phyloP scores from a whole-genome alignment of 108 stramenopile species.

The Aurantiochytrium sp. region DNA sequence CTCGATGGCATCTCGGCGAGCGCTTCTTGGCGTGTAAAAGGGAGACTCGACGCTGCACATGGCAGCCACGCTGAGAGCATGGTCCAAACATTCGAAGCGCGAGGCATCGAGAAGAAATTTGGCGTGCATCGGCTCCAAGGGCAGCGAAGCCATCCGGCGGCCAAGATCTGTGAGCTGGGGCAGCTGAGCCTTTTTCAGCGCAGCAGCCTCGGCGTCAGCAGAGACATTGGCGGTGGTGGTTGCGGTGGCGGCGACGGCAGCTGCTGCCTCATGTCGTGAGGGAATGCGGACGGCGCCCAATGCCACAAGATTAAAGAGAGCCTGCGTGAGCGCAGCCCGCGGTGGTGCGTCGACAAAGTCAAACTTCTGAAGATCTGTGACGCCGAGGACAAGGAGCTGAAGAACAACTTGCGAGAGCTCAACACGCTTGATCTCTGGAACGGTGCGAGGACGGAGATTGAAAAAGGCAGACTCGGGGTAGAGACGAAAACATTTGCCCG shows the following conservation, averaged over 20 bases:
- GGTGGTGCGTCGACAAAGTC: slow-evolving; percentile 67
- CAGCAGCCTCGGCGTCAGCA: too few species aligned
- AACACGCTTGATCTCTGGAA: slow-evolving; percentile 80
- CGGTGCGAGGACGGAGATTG: slow-evolving; percentile 44
- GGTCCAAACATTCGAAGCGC: not conserved
- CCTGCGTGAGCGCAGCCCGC: slow-evolving; percentile 35
- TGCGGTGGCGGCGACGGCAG: not conserved
- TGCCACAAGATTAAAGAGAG: slow-evolving; percentile 29
- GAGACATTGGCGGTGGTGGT: too few species aligned
- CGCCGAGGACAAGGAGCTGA: slow-evolving; percentile 83
- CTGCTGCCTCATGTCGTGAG: not conserved
- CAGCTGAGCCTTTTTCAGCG: not conserved
- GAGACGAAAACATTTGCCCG: slow-evolving; percentile 55
- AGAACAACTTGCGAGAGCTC: slow-evolving; percentile 76
- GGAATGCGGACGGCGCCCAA: slow-evolving; percentile 41
- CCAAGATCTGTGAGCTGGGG: slow-evolving; percentile 35
- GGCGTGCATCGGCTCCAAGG: slow-evolving; percentile 21
- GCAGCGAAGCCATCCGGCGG: slow-evolving; percentile 16
- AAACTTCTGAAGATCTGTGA: slow-evolving; percentile 58
- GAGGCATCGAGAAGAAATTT: not conserved
- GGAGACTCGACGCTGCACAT: not conserved
- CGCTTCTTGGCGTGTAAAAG: not conserved
- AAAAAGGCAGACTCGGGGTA: slow-evolving; percentile 55
- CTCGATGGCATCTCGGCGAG: not conserved
- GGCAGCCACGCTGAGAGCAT: not conserved